Base-by-base conservation (phyloP, 2,329 filamentous ascomycete genomes). In the Fusarium verrucosum region DNA sequence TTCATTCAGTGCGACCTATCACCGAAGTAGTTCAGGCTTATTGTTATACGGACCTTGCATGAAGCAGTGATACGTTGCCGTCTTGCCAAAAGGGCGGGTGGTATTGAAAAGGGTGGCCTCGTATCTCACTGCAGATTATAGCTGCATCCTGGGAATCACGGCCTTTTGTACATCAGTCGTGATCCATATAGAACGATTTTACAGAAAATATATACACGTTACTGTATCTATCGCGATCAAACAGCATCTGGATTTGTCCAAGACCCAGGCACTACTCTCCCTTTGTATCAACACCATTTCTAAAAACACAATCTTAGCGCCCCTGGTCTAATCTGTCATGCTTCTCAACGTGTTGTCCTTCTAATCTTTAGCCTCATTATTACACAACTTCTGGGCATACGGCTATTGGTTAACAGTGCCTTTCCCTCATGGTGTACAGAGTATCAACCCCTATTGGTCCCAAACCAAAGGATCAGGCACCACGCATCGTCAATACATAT, bases 371-470 rank as follows among this genome's bases (percentile, higher is more conserved):
- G 23, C 6, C 0, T 36, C 5, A 6, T 11, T 4, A 13, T 3
- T 20, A 3, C 36, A 3, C 3, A 30, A 61, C 26, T 62, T n/a
- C 37, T 37, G 37, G n/a, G 14, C 14, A 11, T n/a, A 17, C 10
- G 14, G 7, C 13, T 45, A 16, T 43, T 40, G 37, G 33, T 11
- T 40, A 10, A 16, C 9, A 36, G 22, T 32, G 14, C 14, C 5
- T n/a, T 32, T 14, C 11, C 32, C 19, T 40, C 9, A 13, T 33
- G 42, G 43, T 56, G 57, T 53, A 61, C 38, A 50, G 33, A 23
- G 6, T 10, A 22, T n/a, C 9, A 4, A 2, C 35, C 41, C 36
- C 26, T 42, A 60, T 60, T 60, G 57, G 58, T 22, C 11, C 26
- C 37, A 38, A 13, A 19, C 42, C 17, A 22, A 5, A 56, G 37